These are phyloP conservation scores for Neurospora intermedia DNA, from an alignment of 495 filamentous ascomycete species.

Conservation along the genomic window DNA sequence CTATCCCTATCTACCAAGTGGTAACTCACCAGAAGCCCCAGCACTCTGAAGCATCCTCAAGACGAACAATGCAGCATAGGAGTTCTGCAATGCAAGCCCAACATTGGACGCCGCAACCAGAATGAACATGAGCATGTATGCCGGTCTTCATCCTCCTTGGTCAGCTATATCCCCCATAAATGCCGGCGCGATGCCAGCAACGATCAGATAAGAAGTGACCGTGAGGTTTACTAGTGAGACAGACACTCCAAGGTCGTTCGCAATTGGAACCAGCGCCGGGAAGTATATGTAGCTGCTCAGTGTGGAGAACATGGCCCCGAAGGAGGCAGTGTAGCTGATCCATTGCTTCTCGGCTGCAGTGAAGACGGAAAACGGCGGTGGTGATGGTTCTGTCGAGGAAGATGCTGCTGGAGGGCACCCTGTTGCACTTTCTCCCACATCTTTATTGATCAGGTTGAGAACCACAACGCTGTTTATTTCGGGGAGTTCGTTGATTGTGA, in stretches of 20 bases:
- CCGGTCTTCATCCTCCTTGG: constrained; percentile 34
- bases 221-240: constrained; percentile 40
- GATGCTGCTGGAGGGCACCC: no score
- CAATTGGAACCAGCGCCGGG: constrained; percentile 41
- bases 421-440: background rate
- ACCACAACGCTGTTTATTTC: background rate
- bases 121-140: constrained; percentile 35
- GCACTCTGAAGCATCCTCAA: constrained; percentile 41
- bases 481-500: background rate
- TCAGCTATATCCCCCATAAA: constrained; percentile 42
- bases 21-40: constrained; percentile 28
- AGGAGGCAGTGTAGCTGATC: constrained; percentile 25
- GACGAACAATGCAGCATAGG: constrained; percentile 36
- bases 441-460: background rate
- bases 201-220: constrained; percentile 37
- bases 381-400: background rate
- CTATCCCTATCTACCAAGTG: background rate
- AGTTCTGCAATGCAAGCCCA: constrained; percentile 39
- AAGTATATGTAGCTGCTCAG: constrained; percentile 48
- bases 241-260: constrained; percentile 34
- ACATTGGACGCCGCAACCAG: constrained; percentile 41
- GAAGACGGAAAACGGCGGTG: constrained; percentile 8
- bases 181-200: constrained; percentile 39
- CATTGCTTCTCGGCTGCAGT: constrained; percentile 21
- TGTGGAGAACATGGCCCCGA: constrained; percentile 23